These are phyloP conservation scores for Aethionema arabicum DNA, from an alignment of 345 rosid species.

Conservation along the genomic window DNA sequence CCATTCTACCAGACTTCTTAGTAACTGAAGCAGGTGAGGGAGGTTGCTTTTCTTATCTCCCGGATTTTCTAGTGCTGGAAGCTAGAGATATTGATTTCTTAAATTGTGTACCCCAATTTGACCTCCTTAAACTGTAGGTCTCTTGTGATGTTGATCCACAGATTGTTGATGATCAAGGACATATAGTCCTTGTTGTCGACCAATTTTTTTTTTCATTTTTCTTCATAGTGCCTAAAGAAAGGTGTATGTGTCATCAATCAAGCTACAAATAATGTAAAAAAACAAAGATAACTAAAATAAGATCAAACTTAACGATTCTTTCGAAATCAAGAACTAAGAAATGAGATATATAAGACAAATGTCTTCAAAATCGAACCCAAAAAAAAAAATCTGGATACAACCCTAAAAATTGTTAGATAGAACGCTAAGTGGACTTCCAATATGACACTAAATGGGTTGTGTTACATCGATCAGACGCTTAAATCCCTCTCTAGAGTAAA, in stretches of 20 bases:
- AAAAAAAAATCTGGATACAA: no score
- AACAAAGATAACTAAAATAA: background rate
- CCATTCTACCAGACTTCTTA: slow-evolving; percentile 41
- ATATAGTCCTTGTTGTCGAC: slow-evolving; percentile 38
- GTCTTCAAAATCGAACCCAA: background rate
- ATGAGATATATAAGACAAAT: slow-evolving; percentile 1
- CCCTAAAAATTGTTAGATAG: background rate
- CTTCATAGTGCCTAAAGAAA: slow-evolving; percentile 39
- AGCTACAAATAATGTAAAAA: slow-evolving; percentile 4
- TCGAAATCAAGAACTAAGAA: background rate
- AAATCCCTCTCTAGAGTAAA: slow-evolving; percentile 1
- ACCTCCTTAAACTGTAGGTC: slow-evolving; percentile 51
- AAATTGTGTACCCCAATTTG: slow-evolving; percentile 43
- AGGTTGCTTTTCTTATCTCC: slow-evolving; percentile 47
- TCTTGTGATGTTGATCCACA: slow-evolving; percentile 27
- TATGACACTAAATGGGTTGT: background rate
- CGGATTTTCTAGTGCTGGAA: slow-evolving; percentile 51
- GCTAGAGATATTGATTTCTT: slow-evolving; percentile 38
- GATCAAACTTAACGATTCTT: background rate
- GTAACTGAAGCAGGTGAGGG: slow-evolving; percentile 39
- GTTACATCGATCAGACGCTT: slow-evolving; percentile 10
- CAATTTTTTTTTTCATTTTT: slow-evolving; percentile 38
- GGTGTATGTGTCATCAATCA: slow-evolving; percentile 43
- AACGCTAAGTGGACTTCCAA: background rate
- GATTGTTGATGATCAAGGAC: slow-evolving; percentile 40